Evolutionary conservation across 164 flowering plant species (phyloP).

Genomic region (Berberis thunbergii): DNA sequence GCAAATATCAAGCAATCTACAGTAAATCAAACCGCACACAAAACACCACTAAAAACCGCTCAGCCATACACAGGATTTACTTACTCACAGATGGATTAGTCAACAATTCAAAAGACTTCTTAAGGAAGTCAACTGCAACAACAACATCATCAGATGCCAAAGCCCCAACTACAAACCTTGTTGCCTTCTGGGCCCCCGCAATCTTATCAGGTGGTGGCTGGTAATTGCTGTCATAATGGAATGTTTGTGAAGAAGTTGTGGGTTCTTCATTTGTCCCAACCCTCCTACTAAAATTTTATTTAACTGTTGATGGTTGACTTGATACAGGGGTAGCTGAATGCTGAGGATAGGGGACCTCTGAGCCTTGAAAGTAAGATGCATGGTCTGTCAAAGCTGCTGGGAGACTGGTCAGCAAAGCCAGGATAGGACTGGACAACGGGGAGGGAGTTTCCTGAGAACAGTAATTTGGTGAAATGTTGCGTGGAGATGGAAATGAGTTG

Average conservation of each 20-base stretch:
- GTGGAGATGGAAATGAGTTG: constrained; percentile 32
- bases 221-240: constrained; percentile 64
- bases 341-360: constrained; percentile 43
- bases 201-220: constrained; percentile 81
- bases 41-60: background rate
- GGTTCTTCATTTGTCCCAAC: constrained; percentile 35
- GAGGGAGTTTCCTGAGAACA: constrained; percentile 38
- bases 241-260: constrained; percentile 24
- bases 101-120: constrained; percentile 73
- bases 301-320: constrained; percentile 20
- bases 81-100: constrained; percentile 79
- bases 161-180: constrained; percentile 98
- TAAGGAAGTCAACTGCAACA: constrained; percentile 69
- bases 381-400: constrained; percentile 65
- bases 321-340: constrained; percentile 18
- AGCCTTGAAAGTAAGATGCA: constrained; percentile 57
- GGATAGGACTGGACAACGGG: constrained; percentile 70
- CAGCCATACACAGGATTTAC: constrained; percentile 15
- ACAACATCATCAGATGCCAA: constrained; percentile 93
- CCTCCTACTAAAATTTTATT: constrained; percentile 23
- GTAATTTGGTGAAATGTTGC: constrained; percentile 32
- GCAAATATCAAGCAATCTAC: constrained; percentile 6
- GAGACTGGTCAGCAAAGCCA: constrained; percentile 63
- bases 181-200: constrained; percentile 96
- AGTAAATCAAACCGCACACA: constrained; percentile 1